Evolutionary conservation across 192 early-diverging fungal species (phyloP).

Genomic region (Pecoramyces ruminantium): DNA sequence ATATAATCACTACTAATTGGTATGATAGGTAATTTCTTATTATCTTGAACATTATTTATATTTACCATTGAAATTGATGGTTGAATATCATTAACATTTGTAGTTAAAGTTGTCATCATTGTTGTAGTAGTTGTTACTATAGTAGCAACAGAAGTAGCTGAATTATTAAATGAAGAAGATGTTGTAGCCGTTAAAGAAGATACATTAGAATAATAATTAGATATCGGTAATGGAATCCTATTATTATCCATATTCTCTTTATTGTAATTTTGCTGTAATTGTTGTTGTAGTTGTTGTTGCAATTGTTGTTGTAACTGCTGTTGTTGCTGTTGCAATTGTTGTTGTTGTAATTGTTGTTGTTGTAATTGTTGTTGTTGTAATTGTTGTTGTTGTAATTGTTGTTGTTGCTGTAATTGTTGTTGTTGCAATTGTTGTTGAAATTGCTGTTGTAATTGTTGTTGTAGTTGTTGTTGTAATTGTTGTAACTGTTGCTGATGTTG

Average conservation of each 20-base stretch:
- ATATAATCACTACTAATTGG: not conserved
- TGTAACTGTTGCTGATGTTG: too few species aligned
- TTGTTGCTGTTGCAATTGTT: not conserved
- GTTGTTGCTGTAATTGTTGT: not conserved
- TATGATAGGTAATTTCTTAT: not conserved
- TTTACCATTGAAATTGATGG: too few species aligned
- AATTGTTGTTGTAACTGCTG: too few species aligned
- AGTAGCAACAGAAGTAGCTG: not conserved
- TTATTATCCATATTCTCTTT: not conserved
- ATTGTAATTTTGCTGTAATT: not conserved
- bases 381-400: not conserved
- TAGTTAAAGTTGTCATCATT: not conserved
- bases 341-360: not conserved
- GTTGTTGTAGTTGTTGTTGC: not conserved
- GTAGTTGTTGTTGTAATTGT: too few species aligned
- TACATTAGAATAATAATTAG: not conserved
- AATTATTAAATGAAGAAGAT: not conserved
- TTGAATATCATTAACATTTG: not conserved
- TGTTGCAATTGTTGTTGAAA: not conserved
- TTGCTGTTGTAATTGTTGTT: not conserved
- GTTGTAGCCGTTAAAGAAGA: not conserved
- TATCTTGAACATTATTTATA: too few species aligned
- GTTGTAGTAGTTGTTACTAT: not conserved
- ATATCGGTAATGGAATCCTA: not conserved
- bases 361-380: not conserved